Conservation (phyloP, 805 yeast species). For the Wickerhamomyces sydowiorum region DNA sequence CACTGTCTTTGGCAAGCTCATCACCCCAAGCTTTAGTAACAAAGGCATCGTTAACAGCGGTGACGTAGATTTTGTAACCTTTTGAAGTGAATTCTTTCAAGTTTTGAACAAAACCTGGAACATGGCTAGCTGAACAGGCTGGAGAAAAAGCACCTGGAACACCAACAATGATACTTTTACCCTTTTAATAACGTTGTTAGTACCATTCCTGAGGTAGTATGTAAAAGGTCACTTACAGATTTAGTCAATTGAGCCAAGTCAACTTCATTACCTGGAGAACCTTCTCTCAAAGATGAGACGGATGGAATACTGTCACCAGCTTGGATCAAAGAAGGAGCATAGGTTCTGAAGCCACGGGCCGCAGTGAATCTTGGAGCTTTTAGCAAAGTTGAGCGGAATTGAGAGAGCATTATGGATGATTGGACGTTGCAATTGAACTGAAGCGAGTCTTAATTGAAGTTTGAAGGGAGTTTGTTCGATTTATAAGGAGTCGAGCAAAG, state of each 20-base stretch:
- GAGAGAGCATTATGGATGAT: neutral
- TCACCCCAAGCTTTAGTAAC: conserved; percentile 80
- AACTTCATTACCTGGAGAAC: conserved; percentile 59
- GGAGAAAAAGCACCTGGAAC: conserved; percentile 81
- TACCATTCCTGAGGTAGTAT: neutral
- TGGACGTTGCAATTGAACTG: neutral
- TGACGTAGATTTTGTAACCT: conserved; percentile 65
- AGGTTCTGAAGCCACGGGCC: conserved; percentile 21
- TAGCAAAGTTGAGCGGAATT: neutral
- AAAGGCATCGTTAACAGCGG: conserved; percentile 84
- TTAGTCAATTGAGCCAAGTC: conserved; percentile 44
- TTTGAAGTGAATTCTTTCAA: conserved; percentile 49
- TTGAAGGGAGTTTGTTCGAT: neutral
- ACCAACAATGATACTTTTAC: conserved; percentile 52
- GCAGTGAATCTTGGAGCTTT: conserved; percentile 7
- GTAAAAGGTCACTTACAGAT: conserved; percentile 3
- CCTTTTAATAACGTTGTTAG: conserved; percentile 19
- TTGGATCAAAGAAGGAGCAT: conserved; percentile 27
- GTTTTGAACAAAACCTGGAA: conserved; percentile 64
- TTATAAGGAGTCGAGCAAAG: too few relatives aligned
- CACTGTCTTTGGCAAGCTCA: conserved; percentile 25
- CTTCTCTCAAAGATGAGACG: conserved; percentile 44
- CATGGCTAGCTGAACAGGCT: conserved; percentile 65
- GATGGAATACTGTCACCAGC: conserved; percentile 64
- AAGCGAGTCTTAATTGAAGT: neutral